These are phyloP conservation scores for Pyrus communis DNA, from an alignment of 306 rosid species.

Conservation along the genomic window DNA sequence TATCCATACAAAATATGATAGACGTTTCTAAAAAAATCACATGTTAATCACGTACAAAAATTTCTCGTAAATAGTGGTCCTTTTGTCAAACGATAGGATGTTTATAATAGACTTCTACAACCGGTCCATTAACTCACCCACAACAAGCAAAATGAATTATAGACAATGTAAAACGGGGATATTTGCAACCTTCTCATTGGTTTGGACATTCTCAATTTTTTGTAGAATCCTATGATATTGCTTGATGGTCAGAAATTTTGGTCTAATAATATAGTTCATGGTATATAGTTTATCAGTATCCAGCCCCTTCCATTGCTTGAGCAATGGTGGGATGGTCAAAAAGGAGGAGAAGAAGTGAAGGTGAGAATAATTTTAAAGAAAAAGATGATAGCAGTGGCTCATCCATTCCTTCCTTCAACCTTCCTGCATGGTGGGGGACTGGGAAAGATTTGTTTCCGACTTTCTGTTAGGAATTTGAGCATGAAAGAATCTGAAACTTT, in stretches of 20 bases:
- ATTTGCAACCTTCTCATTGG: no score
- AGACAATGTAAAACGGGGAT: no score
- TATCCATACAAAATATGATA: no score
- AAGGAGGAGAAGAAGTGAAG: slow-evolving; percentile 15
- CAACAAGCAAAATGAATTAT: no score
- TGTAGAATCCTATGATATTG: no score
- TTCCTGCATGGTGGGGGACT: neutral
- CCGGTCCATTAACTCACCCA: no score
- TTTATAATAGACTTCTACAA: no score
- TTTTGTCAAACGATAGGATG: no score
- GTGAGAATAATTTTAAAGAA: slow-evolving; percentile 20
- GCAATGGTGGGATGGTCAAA: slow-evolving; percentile 24
- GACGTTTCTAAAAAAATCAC: no score
- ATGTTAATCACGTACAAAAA: no score
- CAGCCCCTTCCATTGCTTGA: neutral
- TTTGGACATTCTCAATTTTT: no score
- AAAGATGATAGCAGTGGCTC: slow-evolving; percentile 13
- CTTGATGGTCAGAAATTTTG: neutral
- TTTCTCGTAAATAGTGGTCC: no score
- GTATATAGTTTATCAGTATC: neutral
- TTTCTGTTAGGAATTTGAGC: neutral
- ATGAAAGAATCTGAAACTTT: neutral
- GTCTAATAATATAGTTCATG: neutral
- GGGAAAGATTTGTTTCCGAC: slow-evolving; percentile 4
- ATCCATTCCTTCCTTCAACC: neutral